A percentile compares a stretch with the other conserved stretches of the same genome.
These are phyloP conservation scores for Solanum verrucosum DNA, from an alignment of 257 asterid species.

Conservation along the genomic window DNA sequence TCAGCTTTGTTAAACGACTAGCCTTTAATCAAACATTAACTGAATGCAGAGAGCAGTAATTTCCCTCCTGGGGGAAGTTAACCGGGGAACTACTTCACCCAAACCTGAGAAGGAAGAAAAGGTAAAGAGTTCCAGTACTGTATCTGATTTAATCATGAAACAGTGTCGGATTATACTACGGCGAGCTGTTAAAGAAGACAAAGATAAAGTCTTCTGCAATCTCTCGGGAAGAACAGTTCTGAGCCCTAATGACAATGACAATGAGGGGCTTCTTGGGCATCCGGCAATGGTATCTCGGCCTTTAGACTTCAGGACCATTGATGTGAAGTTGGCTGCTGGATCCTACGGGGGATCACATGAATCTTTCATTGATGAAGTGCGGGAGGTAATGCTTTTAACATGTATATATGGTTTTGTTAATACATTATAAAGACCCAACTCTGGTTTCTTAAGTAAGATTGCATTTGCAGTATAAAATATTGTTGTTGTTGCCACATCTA, in stretches of 20 bases:
- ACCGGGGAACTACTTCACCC: slow-evolving; percentile 37
- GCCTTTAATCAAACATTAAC: slow-evolving; percentile 3
- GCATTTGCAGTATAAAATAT: background rate
- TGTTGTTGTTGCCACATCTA: background rate
- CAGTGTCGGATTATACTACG: slow-evolving; percentile 87
- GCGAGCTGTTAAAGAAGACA: slow-evolving; percentile 56
- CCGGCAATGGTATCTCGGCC: slow-evolving; percentile 96
- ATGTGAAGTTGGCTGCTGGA: slow-evolving; percentile 85
- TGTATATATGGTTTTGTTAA: background rate
- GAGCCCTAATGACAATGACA: slow-evolving; percentile 66
- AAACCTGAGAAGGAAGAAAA: slow-evolving; percentile 69
- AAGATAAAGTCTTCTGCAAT: slow-evolving; percentile 81
- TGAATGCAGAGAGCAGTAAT: slow-evolving; percentile 79
- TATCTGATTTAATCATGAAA: slow-evolving; percentile 62
- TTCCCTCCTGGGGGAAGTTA: slow-evolving; percentile 55
- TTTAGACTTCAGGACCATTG: slow-evolving; percentile 84
- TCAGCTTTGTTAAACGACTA: background rate
- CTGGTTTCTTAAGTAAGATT: background rate
- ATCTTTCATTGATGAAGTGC: slow-evolving; percentile 85
- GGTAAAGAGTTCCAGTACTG: slow-evolving; percentile 31
- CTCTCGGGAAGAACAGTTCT: slow-evolving; percentile 63
- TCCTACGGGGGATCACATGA: slow-evolving; percentile 84
- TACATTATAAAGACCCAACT: background rate
- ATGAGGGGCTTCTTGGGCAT: slow-evolving; percentile 79
- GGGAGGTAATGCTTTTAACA: slow-evolving; percentile 49